Evolutionary conservation across 2,329 filamentous ascomycete species (phyloP).

Genomic region (Plenodomus lindquistii): DNA sequence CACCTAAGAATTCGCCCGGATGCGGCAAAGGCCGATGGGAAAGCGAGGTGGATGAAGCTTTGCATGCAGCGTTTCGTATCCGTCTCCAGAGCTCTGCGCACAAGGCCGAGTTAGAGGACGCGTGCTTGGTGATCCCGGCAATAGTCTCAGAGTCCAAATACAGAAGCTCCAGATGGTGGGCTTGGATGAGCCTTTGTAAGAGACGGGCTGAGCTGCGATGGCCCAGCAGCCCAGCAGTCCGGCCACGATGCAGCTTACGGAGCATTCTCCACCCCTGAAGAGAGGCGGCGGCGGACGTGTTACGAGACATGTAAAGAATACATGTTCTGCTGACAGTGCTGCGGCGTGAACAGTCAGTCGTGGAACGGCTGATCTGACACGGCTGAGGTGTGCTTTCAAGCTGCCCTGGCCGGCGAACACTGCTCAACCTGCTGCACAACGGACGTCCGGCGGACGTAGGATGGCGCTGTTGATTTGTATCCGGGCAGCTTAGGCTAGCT

Average conservation of each 20-base stretch:
- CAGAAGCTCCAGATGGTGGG: background rate
- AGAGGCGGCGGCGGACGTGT: background rate
- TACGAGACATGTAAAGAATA: no score
- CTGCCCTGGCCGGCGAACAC: no score
- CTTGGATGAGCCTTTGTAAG: no score
- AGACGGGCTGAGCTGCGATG: no score
- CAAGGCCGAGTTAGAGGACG: no score
- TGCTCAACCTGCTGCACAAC: no score
- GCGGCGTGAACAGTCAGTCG: background rate
- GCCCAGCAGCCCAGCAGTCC: no score
- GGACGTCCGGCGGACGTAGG: background rate
- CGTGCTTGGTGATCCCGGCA: no score
- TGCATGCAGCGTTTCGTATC: background rate
- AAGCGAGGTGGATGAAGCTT: background rate
- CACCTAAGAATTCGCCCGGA: background rate
- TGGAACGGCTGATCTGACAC: background rate
- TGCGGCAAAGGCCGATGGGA: background rate
- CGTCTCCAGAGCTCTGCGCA: background rate
- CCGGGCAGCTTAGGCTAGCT: background rate
- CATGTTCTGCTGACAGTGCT: background rate
- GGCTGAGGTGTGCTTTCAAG: no score
- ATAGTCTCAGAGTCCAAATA: background rate
- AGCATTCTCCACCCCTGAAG: no score
- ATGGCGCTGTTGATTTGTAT: background rate
- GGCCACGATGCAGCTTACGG: no score